phyloP scores from a whole-genome alignment of 495 filamentous ascomycete species.

The Parathielavia hyrcaniae region DNA sequence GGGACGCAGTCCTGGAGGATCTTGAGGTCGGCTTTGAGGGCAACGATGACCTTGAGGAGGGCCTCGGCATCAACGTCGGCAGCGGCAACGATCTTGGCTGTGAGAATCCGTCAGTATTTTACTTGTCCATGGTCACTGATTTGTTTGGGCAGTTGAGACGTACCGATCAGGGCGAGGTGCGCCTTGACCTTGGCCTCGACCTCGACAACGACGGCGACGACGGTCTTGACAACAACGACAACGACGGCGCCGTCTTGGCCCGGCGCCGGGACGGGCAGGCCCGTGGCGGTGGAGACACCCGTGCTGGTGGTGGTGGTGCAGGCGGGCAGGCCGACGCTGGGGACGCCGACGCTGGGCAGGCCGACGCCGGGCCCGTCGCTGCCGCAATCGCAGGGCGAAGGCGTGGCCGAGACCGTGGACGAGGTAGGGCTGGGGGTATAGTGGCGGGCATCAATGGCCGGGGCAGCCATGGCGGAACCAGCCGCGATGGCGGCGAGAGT shows the following conservation, averaged over 20 bases:
- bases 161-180: conserved; percentile 14
- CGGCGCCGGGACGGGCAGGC: not conserved
- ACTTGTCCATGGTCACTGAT: too few relatives aligned
- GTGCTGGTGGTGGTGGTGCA: not conserved
- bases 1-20: conserved; percentile 4
- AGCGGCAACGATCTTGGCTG: conserved; percentile 3
- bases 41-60: conserved; percentile 11
- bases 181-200: conserved; percentile 13
- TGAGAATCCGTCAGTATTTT: not conserved
- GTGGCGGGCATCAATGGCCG: conserved; percentile 3
- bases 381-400: too few relatives aligned
- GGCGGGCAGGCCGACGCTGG: not conserved
- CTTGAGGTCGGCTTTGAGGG: conserved; percentile 15
- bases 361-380: not conserved
- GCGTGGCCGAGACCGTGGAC: too few relatives aligned
- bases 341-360: not conserved
- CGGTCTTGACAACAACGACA: not conserved
- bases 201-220: not conserved
- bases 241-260: not conserved
- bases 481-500: conserved; percentile 16
- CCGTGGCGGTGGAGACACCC: not conserved
- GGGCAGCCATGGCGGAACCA: conserved; percentile 16
- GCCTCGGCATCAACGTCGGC: conserved; percentile 16
- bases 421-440: not conserved
- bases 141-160: not conserved